Evolutionary conservation across 768 basidiomycete genomes (phyloP), one percentile per base, ranked within the genome.

Genomic region (Boletus insuetus): DNA sequence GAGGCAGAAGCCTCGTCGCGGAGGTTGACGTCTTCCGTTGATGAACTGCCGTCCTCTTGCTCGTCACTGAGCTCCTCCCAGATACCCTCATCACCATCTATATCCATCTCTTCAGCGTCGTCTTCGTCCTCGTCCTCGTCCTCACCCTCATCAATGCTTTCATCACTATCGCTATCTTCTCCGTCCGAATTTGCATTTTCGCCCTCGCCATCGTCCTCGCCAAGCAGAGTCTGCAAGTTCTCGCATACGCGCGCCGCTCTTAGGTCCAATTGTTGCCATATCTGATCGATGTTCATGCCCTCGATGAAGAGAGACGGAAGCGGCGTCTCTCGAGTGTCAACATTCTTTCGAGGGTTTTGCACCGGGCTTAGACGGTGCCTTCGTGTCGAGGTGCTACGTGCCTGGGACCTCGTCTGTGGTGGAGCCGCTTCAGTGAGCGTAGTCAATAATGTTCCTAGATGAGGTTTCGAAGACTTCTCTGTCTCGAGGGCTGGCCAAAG

Each of bases 231-330:
- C 46, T 89, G 81, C 40, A 96, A 73, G 47, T 88, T 80, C 40
- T 81, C 79, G 57, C 87, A 89, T 22, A 98, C 74, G 43, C 79
- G 80, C 57, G 83, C 80, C 16, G 86, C 77, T 42, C 91, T 77
- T 51, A 99, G 75, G 66, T 98, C 96, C 51, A 98, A 70, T 73
- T 99, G 96, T 39, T 86, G 87, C 96, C 96, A 99, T 26, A 98
- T 76, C 69, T 96, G 94, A 53, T 91, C 90, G 22, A 83, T 79
- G 61, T 85, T 87, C 83, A 97, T 86, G 17, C 81, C 86, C 20
- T 92, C 83, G 13, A 86, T 76, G 55, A 85, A 89, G 19, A 99
- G 80, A 35, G 81, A 82, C 8, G 83, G 75, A 3, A 98, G 70
- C 7, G 94, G 94, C 1, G 96, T 97, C 24, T 74, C 74, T 48